Percentiles rank a stretch among this genome's conserved stretches.
These are phyloP conservation scores for Sporothrix brasiliensis DNA, from an alignment of 2,329 filamentous ascomycete genomes.

Conservation along the genomic window DNA sequence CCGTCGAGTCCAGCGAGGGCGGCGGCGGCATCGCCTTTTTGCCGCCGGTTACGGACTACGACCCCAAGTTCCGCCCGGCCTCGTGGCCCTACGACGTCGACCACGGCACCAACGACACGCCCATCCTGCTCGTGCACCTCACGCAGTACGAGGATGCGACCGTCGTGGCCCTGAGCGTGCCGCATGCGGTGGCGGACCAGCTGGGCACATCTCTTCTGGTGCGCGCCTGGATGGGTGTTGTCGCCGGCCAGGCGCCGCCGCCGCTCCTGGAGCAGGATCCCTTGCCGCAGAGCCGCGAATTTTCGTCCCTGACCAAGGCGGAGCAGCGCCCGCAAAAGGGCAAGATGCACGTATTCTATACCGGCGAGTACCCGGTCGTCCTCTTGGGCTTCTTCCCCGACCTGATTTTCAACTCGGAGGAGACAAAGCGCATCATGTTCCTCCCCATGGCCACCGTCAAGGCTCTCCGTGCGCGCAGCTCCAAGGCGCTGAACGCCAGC, in stretches of 20 bases:
- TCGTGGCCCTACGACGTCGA: slow-evolving; percentile 19
- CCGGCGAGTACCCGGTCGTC: slow-evolving; percentile 9
- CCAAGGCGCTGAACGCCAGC: not conserved
- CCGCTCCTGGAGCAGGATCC: slow-evolving; percentile 26
- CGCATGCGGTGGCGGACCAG: slow-evolving; percentile 29
- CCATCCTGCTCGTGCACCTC: slow-evolving; percentile 24
- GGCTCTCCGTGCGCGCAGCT: slow-evolving; percentile 6
- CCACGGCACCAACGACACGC: slow-evolving; percentile 15
- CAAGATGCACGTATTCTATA: not conserved
- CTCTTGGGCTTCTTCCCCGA: slow-evolving; percentile 19
- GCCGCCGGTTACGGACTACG: not conserved
- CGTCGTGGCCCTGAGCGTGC: slow-evolving; percentile 25
- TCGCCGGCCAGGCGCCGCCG: slow-evolving; percentile 16
- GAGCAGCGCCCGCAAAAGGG: slow-evolving; percentile 9
- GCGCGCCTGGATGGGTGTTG: slow-evolving; percentile 22
- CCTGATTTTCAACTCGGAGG: not conserved
- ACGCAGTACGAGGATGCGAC: slow-evolving; percentile 18
- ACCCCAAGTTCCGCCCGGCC: slow-evolving; percentile 14
- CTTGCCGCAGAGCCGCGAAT: slow-evolving; percentile 22
- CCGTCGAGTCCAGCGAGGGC: not conserved
- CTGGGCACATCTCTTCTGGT: slow-evolving; percentile 21
- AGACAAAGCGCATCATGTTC: slow-evolving; percentile 2
- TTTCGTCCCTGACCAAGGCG: not conserved
- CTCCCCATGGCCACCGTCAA: slow-evolving; percentile 18
- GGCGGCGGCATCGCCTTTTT: slow-evolving; percentile 20